phyloP scores from a whole-genome alignment of 768 basidiomycete species.

The Gloeophyllum trabeum region DNA sequence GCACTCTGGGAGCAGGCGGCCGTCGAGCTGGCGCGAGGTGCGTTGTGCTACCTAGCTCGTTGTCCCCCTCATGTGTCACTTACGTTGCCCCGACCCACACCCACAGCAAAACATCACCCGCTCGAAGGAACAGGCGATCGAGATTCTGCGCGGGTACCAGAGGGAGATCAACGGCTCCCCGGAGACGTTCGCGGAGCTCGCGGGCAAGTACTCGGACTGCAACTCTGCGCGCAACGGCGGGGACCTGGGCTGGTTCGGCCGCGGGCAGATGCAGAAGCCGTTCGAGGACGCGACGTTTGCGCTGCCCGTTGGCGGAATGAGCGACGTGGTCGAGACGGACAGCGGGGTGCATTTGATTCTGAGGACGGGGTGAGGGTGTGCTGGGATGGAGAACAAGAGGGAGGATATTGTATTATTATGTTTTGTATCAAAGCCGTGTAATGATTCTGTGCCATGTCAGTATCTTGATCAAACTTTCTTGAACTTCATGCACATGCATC shows the following conservation, averaged over 20 bases:
- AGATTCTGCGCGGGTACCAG: slow-evolving; percentile 59
- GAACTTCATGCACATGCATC: too few species aligned
- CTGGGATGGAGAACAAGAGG: too few species aligned
- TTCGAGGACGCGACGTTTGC: slow-evolving; percentile 86
- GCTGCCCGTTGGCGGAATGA: slow-evolving; percentile 65
- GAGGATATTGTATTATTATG: too few species aligned
- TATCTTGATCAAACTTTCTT: too few species aligned
- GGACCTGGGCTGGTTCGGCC: slow-evolving; percentile 81
- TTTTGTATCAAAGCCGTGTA: too few species aligned
- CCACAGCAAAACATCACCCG: slow-evolving; percentile 66
- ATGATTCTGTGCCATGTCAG: too few species aligned
- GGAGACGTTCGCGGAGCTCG: slow-evolving; percentile 68
- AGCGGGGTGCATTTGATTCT: slow-evolving; percentile 93
- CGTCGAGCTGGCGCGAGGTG: slow-evolving; percentile 81
- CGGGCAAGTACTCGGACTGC: slow-evolving; percentile 75
- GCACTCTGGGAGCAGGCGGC: slow-evolving; percentile 68
- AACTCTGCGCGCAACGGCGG: slow-evolving; percentile 74
- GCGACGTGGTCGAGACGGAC: slow-evolving; percentile 77
- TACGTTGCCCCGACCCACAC: slow-evolving; percentile 1
- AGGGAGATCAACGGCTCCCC: slow-evolving; percentile 38
- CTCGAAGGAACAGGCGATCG: slow-evolving; percentile 80
- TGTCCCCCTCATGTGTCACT: slow-evolving; percentile 2
- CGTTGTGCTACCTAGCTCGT: slow-evolving; percentile 11
- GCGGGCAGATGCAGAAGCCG: slow-evolving; percentile 91
- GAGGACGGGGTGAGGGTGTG: slow-evolving; percentile 52